Base-by-base conservation (phyloP, 2,329 filamentous ascomycete genomes). In the Westerdykella sp. region DNA sequence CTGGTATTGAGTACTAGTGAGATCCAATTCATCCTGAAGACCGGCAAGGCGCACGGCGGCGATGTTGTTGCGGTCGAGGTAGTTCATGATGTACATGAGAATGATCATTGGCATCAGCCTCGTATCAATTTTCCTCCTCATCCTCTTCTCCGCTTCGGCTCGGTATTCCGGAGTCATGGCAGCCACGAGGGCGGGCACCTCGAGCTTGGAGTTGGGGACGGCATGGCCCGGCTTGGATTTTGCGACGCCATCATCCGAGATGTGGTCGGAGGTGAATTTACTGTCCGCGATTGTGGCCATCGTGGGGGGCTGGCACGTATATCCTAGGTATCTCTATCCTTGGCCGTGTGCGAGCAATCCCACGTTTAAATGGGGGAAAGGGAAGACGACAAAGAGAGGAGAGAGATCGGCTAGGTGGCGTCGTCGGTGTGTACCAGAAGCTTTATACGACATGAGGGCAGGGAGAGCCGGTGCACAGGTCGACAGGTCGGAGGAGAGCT, bases 31-130 rank as follows among this genome's bases (percentile, higher is more conserved):
- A 7, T 71, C 69, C 44, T 84, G 77, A 15, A 87, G 69, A 5
- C 82, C 81, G 12, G 66, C 63, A 34, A 86, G 71, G 16, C 78
- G 74, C 1, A 83, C 83, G 1, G 81, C 75, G 2, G 81, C 81
- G 49, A 85, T 84, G 62, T 85, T 83, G 60, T 83, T 83, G 30
- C 80, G 71, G 55, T 84, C 80, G 11, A 84, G 66, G 63, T 86
- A 88, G 67, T 88, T 87, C 69, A 85, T 73, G 60, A 88, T 85
- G 57, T 87, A 88, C 69, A 88, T 85, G 50, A 87, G 62, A 38
- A 88, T 78, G 44, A 88, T 71, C 66, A 81, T 81, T 0, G 83
- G 83, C 54, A 87, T 70, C 63, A 88, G 46, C 40, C 84, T 75
- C 15, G 75, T 54, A 59, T 89, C 85, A 42, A 89, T 80, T 68